These are phyloP conservation scores for Phytophthora sp. DNA, from an alignment of 352 stramenopile genomes.

Conservation along the genomic window DNA sequence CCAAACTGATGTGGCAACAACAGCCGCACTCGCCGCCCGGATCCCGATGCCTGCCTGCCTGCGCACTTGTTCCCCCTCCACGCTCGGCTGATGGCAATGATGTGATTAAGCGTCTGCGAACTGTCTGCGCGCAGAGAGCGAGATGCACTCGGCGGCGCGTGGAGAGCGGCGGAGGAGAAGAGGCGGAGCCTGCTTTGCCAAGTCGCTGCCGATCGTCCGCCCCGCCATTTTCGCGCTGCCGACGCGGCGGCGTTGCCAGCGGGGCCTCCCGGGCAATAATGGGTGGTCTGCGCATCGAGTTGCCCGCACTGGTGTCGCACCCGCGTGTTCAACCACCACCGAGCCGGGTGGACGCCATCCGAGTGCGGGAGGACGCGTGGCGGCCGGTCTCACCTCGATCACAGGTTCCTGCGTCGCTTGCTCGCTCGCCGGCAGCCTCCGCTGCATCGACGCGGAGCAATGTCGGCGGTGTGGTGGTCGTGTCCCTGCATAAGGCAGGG, in stretches of 20 bases:
- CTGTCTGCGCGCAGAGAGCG: constrained; percentile 3
- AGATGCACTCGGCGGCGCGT: background rate
- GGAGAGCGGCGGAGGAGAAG: background rate
- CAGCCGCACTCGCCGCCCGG: background rate
- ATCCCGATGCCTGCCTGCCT: background rate
- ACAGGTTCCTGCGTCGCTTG: background rate
- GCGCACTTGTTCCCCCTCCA: constrained; percentile 2
- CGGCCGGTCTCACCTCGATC: too few relatives aligned
- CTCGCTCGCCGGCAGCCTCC: background rate
- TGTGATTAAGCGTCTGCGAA: background rate
- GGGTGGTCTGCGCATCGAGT: background rate
- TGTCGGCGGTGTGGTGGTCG: background rate
- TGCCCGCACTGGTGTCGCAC: background rate
- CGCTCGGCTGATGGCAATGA: constrained; percentile 6
- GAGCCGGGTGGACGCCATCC: too few relatives aligned
- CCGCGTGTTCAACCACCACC: background rate
- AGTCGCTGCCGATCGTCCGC: background rate
- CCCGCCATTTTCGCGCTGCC: background rate
- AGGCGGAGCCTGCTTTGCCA: background rate
- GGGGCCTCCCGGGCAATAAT: too few relatives aligned
- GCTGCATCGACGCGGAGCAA: background rate
- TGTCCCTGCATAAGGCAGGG: too few relatives aligned
- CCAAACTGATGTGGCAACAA: constrained; percentile 1
- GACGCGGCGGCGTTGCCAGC: too few relatives aligned
- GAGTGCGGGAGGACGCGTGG: background rate